phyloP scores from a whole-genome alignment of 345 rosid species.

The Populus davidiana region DNA sequence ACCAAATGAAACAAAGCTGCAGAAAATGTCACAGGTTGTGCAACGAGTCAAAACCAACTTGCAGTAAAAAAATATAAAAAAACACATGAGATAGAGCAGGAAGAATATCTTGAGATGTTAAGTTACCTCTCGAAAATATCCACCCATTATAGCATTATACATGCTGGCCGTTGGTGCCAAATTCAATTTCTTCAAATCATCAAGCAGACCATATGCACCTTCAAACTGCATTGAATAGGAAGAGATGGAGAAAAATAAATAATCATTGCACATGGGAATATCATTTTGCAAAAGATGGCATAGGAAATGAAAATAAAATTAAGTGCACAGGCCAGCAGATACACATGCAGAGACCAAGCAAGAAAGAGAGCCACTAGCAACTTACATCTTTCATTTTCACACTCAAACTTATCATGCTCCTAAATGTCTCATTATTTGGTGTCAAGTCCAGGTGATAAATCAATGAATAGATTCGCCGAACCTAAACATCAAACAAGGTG shows the following conservation, averaged over 20 bases:
- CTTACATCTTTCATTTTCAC: constrained; percentile 82
- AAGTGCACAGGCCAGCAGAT: neutral
- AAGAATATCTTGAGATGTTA: neutral
- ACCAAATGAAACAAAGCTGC: neutral
- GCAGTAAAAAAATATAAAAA: neutral
- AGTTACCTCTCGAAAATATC: constrained; percentile 75
- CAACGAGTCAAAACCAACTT: neutral
- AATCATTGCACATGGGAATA: neutral
- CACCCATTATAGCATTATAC: constrained; percentile 74
- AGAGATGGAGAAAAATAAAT: neutral
- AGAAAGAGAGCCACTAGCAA: constrained; percentile 1
- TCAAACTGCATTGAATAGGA: constrained; percentile 48
- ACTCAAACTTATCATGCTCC: constrained; percentile 59
- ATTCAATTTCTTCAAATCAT: constrained; percentile 52
- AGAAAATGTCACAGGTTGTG: neutral
- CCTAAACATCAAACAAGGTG: constrained; percentile 42
- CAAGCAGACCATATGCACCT: constrained; percentile 70
- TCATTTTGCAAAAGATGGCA: neutral
- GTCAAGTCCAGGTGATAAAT: constrained; percentile 47
- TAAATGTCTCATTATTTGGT: constrained; percentile 67
- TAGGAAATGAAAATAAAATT: constrained; percentile 10
- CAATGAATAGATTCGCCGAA: constrained; percentile 54
- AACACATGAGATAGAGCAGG: neutral
- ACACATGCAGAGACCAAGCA: neutral
- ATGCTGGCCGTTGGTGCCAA: constrained; percentile 56